Conservation (phyloP, 805 yeast species). For the Yarrowia sp. region DNA sequence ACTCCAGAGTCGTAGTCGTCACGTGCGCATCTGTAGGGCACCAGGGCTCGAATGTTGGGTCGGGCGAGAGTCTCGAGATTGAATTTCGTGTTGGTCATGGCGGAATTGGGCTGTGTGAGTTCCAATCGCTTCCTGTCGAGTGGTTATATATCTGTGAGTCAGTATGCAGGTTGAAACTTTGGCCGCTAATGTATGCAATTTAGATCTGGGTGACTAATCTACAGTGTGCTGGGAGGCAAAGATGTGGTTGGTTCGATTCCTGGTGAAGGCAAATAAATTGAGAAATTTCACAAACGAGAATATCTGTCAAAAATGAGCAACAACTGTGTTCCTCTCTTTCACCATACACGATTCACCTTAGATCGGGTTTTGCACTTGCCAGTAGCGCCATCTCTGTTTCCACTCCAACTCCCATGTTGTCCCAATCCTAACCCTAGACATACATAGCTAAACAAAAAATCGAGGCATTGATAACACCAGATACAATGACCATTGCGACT, state of each 20-base stretch:
- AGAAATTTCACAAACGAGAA: no score
- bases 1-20: slow-evolving; percentile 92
- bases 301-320: no score
- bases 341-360: no score
- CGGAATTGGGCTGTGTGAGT: neutral
- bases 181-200: neutral
- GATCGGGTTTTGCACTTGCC: no score
- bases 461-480: slow-evolving; percentile 3
- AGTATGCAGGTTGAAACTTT: slow-evolving; percentile 36
- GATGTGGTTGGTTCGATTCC: slow-evolving; percentile 14
- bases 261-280: neutral
- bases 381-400: no score
- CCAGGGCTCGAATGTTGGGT: slow-evolving; percentile 81
- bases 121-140: neutral
- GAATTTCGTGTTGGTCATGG: slow-evolving; percentile 53
- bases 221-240: neutral
- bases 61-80: slow-evolving; percentile 68
- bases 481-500: slow-evolving; percentile 16
- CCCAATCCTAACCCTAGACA: slow-evolving; percentile 22
- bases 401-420: neutral
- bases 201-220: slow-evolving; percentile 2
- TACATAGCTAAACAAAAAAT: slow-evolving; percentile 34
- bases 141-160: slow-evolving; percentile 26
- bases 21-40: slow-evolving; percentile 96
- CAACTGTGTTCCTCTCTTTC: no score